Percentiles rank a stretch among this genome's conserved stretches.
These are phyloP conservation scores for Ajuga chamaepitys DNA, from an alignment of 257 asterid genomes.

Conservation along the genomic window DNA sequence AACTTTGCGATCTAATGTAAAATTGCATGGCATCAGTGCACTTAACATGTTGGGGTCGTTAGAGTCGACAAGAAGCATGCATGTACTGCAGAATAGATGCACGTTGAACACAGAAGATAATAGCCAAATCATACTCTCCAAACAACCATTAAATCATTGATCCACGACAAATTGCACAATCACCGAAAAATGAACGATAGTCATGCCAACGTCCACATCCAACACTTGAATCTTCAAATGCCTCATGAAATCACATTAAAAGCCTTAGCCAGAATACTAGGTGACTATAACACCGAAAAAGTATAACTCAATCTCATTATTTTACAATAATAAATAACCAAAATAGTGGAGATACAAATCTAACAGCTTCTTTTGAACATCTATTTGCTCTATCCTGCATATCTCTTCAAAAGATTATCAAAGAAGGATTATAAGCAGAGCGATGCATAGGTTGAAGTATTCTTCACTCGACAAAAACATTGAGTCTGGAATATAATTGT, in stretches of 20 bases:
- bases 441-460: conserved; percentile 1
- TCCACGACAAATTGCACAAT: background rate
- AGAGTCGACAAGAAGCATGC: background rate
- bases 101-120: background rate
- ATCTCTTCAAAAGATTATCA: background rate
- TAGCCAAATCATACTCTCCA: background rate
- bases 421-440: conserved; percentile 2
- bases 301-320: background rate
- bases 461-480: background rate
- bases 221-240: background rate
- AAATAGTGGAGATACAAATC: background rate
- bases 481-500: background rate
- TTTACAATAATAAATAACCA: background rate
- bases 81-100: background rate
- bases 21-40: background rate
- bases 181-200: background rate
- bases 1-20: background rate
- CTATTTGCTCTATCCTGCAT: background rate
- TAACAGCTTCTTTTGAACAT: background rate
- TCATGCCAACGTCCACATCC: background rate
- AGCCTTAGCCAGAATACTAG: background rate
- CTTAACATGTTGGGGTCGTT: background rate
- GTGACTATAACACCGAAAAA: background rate
- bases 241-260: background rate
- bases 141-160: background rate